A percentile compares a stretch with the other conserved stretches of the same genome.
Evolutionary conservation across 2,329 filamentous ascomycete species (phyloP).

Genomic region (Trichophyton mentagrophytes): DNA sequence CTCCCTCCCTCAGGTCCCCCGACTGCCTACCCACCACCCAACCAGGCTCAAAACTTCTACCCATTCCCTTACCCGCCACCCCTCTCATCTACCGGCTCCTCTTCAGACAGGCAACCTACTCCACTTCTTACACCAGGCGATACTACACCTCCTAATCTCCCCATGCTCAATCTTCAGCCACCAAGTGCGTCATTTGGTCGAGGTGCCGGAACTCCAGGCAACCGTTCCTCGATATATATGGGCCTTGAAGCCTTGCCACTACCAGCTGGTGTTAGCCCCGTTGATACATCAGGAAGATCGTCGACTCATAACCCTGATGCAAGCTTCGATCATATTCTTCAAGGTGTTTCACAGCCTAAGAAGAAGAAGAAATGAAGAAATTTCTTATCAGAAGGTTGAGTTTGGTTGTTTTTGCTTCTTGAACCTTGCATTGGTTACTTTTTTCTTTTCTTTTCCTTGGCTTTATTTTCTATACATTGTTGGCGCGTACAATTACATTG

Average conservation of each 20-base stretch:
- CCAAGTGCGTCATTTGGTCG: conserved; percentile 14
- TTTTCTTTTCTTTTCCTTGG: background rate
- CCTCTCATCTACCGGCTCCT: conserved; percentile 14
- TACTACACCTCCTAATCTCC: conserved; percentile 16
- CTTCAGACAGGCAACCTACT: conserved; percentile 20
- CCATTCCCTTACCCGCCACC: conserved; percentile 9
- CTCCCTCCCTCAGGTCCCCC: background rate
- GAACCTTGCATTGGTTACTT: background rate
- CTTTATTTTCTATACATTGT: background rate
- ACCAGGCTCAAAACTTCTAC: background rate
- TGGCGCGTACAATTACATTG: conserved; percentile 2
- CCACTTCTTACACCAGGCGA: conserved; percentile 22
- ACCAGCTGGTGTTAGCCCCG: conserved; percentile 30
- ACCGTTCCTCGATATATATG: conserved; percentile 32
- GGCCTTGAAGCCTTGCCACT: conserved; percentile 35
- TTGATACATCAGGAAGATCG: conserved; percentile 29
- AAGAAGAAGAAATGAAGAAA: background rate
- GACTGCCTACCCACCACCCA: background rate
- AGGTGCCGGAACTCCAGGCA: conserved; percentile 19
- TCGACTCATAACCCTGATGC: conserved; percentile 35
- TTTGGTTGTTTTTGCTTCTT: background rate
- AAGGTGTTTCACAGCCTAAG: conserved; percentile 19
- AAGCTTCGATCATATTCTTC: conserved; percentile 39
- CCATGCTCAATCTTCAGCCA: conserved; percentile 23
- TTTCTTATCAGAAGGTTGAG: background rate